Percentiles rank a stretch among this genome's conserved stretches.
These are phyloP conservation scores for Talaromyces sp. DNA, from an alignment of 2,329 filamentous ascomycete species.

Conservation along the genomic window DNA sequence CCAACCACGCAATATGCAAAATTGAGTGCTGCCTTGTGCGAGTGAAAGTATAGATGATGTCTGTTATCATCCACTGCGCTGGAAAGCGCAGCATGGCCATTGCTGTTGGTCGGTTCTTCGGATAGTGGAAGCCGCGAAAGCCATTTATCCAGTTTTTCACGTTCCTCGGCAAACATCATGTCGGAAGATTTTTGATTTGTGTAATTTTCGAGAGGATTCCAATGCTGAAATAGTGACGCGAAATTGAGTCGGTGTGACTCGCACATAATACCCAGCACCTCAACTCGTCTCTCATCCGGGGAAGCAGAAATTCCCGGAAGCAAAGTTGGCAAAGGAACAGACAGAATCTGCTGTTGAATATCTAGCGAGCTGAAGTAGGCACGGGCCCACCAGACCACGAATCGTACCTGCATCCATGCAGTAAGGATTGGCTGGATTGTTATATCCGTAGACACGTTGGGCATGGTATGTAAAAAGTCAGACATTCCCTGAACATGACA, in stretches of 20 bases:
- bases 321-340: constrained; percentile 10
- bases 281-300: constrained; percentile 15
- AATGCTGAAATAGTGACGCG: constrained; percentile 10
- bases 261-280: constrained; percentile 18
- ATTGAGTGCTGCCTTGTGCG: constrained; percentile 20
- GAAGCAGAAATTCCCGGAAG: background rate
- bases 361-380: constrained; percentile 20
- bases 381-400: constrained; percentile 23
- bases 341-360: constrained; percentile 13
- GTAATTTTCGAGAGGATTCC: background rate
- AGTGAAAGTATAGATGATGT: constrained; percentile 8
- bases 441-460: no score
- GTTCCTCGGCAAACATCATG: background rate
- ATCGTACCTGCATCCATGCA: constrained; percentile 20
- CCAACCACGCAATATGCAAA: constrained; percentile 20
- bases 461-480: background rate
- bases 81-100: background rate
- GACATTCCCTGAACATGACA: constrained; percentile 16
- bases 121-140: constrained; percentile 13
- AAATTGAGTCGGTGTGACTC: constrained; percentile 20
- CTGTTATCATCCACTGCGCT: no score
- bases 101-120: constrained; percentile 13
- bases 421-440: constrained; percentile 11
- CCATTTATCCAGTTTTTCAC: constrained; percentile 16
- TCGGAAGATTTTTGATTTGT: background rate